Percentiles rank a stretch among this genome's conserved stretches.
phyloP scores from a whole-genome alignment of 2,329 filamentous ascomycete genomes.

The Colletotrichum spinosum region DNA sequence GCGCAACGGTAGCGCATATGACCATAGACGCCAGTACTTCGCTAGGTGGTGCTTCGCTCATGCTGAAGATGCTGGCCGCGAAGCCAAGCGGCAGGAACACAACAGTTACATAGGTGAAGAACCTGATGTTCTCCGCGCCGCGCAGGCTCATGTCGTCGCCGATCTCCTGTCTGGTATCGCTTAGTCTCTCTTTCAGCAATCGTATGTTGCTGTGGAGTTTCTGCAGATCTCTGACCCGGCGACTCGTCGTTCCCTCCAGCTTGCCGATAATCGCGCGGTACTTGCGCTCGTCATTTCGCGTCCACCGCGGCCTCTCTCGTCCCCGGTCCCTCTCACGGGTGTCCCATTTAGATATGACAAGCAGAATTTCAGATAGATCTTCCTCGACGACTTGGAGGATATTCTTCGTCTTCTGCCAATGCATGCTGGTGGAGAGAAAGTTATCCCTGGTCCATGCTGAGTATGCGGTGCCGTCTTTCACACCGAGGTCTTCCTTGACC shows the following conservation, averaged over 20 bases:
- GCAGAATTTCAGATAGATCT: neutral
- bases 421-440: neutral
- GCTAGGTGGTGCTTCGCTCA: conserved; percentile 32
- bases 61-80: conserved; percentile 47
- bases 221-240: neutral
- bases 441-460: neutral
- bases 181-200: neutral
- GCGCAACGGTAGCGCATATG: neutral
- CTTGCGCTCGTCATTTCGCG: conserved; percentile 45
- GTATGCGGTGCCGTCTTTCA: neutral
- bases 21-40: neutral
- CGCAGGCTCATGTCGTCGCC: conserved; percentile 33
- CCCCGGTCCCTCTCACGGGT: conserved; percentile 42
- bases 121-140: conserved; percentile 43
- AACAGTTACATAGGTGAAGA: conserved; percentile 50
- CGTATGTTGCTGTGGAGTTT: neutral
- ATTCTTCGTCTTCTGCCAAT: neutral
- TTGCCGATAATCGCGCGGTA: conserved; percentile 38
- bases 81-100: conserved; percentile 49
- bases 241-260: conserved; percentile 6
- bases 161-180: neutral
- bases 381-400: neutral
- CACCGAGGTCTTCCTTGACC: neutral
- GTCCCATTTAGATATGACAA: conserved; percentile 39
- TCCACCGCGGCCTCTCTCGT: conserved; percentile 46